Evolutionary conservation across 805 yeast genomes (phyloP).

Genomic region (Saccharomycopsis selenospora): DNA sequence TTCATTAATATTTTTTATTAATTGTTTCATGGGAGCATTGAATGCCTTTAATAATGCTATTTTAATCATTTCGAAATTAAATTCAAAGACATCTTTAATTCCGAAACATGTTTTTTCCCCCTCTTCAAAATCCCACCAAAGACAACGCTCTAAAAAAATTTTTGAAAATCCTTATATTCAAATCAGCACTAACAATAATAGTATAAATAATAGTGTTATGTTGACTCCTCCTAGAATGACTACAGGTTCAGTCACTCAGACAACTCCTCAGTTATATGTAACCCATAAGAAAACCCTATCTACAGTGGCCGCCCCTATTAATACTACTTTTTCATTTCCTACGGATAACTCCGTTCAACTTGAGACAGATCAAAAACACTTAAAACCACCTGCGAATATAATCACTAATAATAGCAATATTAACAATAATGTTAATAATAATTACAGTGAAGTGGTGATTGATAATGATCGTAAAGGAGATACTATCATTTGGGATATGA

Average conservation of each 20-base stretch:
- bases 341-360: too few species aligned
- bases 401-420: not conserved
- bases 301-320: not conserved
- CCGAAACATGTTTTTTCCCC: not conserved
- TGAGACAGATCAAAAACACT: too few species aligned
- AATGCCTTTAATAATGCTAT: conserved; percentile 14
- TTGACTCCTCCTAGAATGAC: not conserved
- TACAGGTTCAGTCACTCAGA: not conserved
- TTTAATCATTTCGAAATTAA: conserved; percentile 6
- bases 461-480: not conserved
- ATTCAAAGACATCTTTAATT: conserved; percentile 2
- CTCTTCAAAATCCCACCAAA: not conserved
- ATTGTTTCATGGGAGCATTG: conserved; percentile 15
- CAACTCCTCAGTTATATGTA: not conserved
- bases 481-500: not conserved
- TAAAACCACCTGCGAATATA: not conserved
- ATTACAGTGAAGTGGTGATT: not conserved
- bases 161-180: not conserved
- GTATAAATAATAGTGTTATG: not conserved
- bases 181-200: not conserved
- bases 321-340: not conserved
- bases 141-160: not conserved
- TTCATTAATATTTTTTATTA: conserved; percentile 13
- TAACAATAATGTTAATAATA: not conserved
- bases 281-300: not conserved